Base-by-base conservation (phyloP, 768 basidiomycete genomes). In the Agaricus subrufescens region DNA sequence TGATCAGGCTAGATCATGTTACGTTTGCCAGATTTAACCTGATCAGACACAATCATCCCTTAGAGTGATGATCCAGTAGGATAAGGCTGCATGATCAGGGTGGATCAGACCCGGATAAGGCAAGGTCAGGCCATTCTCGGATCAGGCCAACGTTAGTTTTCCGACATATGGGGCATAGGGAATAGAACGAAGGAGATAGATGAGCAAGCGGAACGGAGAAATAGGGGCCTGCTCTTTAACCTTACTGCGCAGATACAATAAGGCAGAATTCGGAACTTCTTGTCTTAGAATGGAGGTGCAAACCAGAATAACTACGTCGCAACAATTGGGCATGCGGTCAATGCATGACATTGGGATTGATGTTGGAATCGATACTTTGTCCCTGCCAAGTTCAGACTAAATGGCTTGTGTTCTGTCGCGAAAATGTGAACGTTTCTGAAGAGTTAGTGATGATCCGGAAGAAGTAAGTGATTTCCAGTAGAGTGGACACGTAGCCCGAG, bases 381-480 rank as follows among this genome's bases (percentile, higher is more conserved):
- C 78, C 91, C 91, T 94, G 15, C 80, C 82, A 44, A 91, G 77
- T 15, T 80, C 80, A 26, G 81, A 80, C 37, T 91, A 90, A 59
- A 34, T 83, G 80, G 29, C 90, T 65, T 3, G 71, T 80, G 0
- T 82, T 74, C 12, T 85, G 83, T 58, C 86, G 85, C 40, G 74
- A 78, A 52, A 94, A 72, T 58, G 92, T 85, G 15, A 87, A 85
- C 0, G 89, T 89, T 6, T 90, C 82, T 31, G 91, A 80, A 0
- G 89, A 89, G 62, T 86, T 88, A 49, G 82, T 75, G 63, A 91
- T 84, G 60, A 84, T 85, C 87, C 90, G 89, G 60, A 87, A 73
- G 71, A 91, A 86, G 73, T 89, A 90, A 2, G 76, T 75, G 51
- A 88, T 76, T 34, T 84, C 88, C 11, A 86, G 87, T 45, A 76